A percentile compares a stretch with the other conserved stretches of the same genome.
These are phyloP conservation scores for Chlorencoelia australis DNA, from an alignment of 2,329 filamentous ascomycete genomes.

Conservation along the genomic window DNA sequence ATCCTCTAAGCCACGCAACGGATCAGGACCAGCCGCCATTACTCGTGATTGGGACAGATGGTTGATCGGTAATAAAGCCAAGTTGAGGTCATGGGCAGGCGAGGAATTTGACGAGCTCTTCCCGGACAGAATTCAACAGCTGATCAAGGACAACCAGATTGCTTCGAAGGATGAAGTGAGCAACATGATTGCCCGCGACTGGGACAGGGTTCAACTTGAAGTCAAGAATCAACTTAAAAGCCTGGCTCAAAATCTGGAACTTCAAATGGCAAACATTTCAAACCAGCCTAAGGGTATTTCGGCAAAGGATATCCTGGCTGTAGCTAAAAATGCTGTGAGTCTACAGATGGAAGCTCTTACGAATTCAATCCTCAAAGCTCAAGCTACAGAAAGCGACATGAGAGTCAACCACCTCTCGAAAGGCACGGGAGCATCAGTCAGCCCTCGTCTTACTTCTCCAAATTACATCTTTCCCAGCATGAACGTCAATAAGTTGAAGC, in stretches of 20 bases:
- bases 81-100: slow-evolving; percentile 4
- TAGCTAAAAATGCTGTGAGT: slow-evolving; percentile 12
- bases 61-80: slow-evolving; percentile 6
- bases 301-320: slow-evolving; percentile 12
- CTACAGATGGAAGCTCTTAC: slow-evolving; percentile 22
- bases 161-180: slow-evolving; percentile 44
- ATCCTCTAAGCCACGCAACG: background rate
- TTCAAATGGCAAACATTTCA: slow-evolving; percentile 11
- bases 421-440: slow-evolving; percentile 55
- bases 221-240: slow-evolving; percentile 14
- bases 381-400: slow-evolving; percentile 8
- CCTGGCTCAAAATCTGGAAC: slow-evolving; percentile 11
- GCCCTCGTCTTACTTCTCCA: slow-evolving; percentile 49
- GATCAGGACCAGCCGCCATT: background rate
- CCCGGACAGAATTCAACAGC: slow-evolving; percentile 7
- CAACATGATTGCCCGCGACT: slow-evolving; percentile 84
- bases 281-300: slow-evolving; percentile 5
- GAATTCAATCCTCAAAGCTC: slow-evolving; percentile 16
- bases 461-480: slow-evolving; percentile 33
- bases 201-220: slow-evolving; percentile 34
- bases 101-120: slow-evolving; percentile 14
- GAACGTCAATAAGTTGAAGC: slow-evolving; percentile 18
- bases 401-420: slow-evolving; percentile 65
- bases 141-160: slow-evolving; percentile 14
- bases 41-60: slow-evolving; percentile 6